These are phyloP conservation scores for Notholithocarpus densiflorus DNA, from an alignment of 306 rosid genomes.

Conservation along the genomic window DNA sequence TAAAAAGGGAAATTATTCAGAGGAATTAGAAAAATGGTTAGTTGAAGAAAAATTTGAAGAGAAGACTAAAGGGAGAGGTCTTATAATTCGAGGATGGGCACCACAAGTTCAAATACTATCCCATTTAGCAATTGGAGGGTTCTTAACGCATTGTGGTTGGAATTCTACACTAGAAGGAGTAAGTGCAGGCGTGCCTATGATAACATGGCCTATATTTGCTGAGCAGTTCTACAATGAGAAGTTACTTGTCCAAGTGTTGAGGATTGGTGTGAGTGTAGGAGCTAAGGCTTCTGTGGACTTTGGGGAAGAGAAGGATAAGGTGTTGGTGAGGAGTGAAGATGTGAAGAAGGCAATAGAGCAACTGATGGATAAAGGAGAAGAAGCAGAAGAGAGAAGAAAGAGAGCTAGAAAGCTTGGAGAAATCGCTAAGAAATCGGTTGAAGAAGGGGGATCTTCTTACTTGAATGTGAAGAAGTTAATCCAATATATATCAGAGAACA, in stretches of 20 bases:
- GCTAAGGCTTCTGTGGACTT: not conserved
- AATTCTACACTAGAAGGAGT: conserved; percentile 58
- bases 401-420: not conserved
- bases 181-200: conserved; percentile 46
- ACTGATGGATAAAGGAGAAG: conserved; percentile 10
- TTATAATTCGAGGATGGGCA: conserved; percentile 61
- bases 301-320: conserved; percentile 5
- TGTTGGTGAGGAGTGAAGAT: conserved; percentile 8
- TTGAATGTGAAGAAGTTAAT: not conserved
- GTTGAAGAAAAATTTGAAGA: conserved; percentile 38
- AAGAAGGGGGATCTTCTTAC: conserved; percentile 1
- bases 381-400: conserved; percentile 3
- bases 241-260: conserved; percentile 20
- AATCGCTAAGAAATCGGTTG: not conserved
- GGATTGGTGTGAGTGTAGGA: conserved; percentile 18
- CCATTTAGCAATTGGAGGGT: conserved; percentile 52
- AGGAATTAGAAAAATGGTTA: conserved; percentile 46
- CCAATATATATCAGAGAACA: not conserved
- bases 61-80: conserved; percentile 29
- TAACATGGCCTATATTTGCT: conserved; percentile 58
- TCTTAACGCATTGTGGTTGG: conserved; percentile 69
- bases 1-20: conserved; percentile 28
- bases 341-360: conserved; percentile 2
- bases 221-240: conserved; percentile 63
- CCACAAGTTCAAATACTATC: conserved; percentile 56